These are phyloP conservation scores for Nepenthes alata DNA, from an alignment of 179 eudicot species.

Conservation along the genomic window DNA sequence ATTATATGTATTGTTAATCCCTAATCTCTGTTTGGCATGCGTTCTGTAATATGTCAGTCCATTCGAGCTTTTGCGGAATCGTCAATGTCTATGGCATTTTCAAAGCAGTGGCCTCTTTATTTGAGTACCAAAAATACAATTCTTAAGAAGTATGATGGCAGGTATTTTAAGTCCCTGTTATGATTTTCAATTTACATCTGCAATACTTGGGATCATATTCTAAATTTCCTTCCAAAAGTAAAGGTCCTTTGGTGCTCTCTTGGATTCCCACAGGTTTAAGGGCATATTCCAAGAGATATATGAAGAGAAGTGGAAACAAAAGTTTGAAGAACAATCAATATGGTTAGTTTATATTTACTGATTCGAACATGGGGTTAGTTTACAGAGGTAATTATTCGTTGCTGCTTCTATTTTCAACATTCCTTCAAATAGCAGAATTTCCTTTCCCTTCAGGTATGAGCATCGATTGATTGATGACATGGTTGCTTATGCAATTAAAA, in stretches of 20 bases:
- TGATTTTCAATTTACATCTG: background rate
- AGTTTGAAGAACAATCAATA: constrained; percentile 86
- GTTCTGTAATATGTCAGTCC: constrained; percentile 36
- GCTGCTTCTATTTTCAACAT: background rate
- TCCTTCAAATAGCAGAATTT: constrained; percentile 1
- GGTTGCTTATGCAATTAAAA: constrained; percentile 94
- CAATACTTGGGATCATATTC: background rate
- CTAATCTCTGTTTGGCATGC: constrained; percentile 7
- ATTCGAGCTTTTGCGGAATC: constrained; percentile 91
- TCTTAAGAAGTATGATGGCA: constrained; percentile 97
- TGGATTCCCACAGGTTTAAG: constrained; percentile 52
- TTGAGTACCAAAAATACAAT: constrained; percentile 93
- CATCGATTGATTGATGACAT: constrained; percentile 98
- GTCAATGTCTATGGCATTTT: constrained; percentile 80
- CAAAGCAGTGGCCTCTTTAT: constrained; percentile 96
- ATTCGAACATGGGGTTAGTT: too few relatives aligned
- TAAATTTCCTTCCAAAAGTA: background rate
- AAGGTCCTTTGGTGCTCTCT: constrained; percentile 1
- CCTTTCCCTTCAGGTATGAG: constrained; percentile 59
- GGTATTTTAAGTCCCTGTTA: constrained; percentile 26
- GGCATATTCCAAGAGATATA: constrained; percentile 95
- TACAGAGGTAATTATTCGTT: too few relatives aligned
- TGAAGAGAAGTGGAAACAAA: constrained; percentile 81
- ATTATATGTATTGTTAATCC: background rate
- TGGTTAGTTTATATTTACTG: constrained; percentile 39